Evolutionary conservation across 192 early-diverging fungal genomes (phyloP), one percentile per base, ranked within the genome.

Genomic region (Lunasporangiospora selenospora): DNA sequence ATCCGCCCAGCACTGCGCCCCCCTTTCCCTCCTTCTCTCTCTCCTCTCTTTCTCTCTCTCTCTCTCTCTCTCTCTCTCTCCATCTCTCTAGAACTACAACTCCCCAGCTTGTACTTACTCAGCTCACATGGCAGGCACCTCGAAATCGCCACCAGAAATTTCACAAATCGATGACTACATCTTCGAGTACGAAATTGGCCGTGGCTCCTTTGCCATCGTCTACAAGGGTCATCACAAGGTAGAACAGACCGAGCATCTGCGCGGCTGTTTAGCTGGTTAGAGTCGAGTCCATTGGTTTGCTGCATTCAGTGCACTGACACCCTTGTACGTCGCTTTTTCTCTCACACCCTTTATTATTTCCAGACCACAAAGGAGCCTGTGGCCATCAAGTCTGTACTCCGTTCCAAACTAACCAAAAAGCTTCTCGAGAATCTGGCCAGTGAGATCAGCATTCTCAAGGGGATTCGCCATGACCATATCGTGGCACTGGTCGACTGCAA

Each of bases 171-270:
- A 91, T 44, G 89, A 91, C 63, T 95, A 93, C 64, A 64, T 88
- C 57, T 77, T 97, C 26, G 81, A 86, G 33, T 77, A 84, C 15
- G 92, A 95, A 56, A 97, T 99, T 50, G 97, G 97, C 33, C 87
- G 90, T 19, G 97, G 97, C 8, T 97, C 95, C 3, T 99, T 98
- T 84, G 97, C 97, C 38, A 95, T 89, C 6, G 97, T 99, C 7
- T 98, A 91, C 77, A 86, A 85, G 49, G 92, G 87, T 12, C 57
- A 86, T 23, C 85, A 91, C 62, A 92, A 84, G 87, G 88, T 82
- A 81, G 57, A 49, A 46, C 36, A 15, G 39, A 59, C 24, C 16
- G 49, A 29, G 43, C 26, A 11, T 13, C 62, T 9, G 56, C 53
- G 10, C 63, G 62, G 46, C 51, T 38, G 9, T 46, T 64, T 21